Evolutionary conservation across 768 basidiomycete species (phyloP).

Genomic region (Rhodotorula babjevae): DNA sequence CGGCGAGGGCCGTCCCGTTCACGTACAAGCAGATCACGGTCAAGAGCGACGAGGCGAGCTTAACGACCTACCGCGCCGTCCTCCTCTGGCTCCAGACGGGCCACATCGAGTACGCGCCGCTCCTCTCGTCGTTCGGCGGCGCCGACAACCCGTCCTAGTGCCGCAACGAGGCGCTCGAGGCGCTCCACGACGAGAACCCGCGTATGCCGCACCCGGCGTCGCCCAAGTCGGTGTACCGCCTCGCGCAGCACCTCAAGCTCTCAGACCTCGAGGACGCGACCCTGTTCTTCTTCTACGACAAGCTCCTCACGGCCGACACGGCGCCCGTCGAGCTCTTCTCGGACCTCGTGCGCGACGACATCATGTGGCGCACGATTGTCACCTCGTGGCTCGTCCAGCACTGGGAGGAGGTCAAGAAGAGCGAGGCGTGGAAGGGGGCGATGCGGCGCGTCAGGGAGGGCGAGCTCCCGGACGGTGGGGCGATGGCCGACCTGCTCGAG

Average conservation of each 20-base stretch:
- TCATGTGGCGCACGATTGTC: not conserved
- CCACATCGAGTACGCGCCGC: constrained; percentile 5
- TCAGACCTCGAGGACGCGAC: not conserved
- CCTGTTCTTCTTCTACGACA: not conserved
- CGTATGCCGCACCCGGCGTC: not conserved
- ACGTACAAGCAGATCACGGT: not conserved
- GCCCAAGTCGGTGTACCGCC: constrained; percentile 12
- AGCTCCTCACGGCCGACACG: not conserved
- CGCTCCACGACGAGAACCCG: not conserved
- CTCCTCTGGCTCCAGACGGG: constrained; percentile 2
- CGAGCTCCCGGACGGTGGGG: not conserved
- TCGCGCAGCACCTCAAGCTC: constrained; percentile 12
- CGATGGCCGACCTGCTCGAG: not conserved
- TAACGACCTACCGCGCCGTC: constrained; percentile 15
- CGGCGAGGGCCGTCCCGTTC: too few species aligned
- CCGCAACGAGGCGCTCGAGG: not conserved
- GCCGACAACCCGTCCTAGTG: not conserved
- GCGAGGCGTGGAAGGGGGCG: too few species aligned
- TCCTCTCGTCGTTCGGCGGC: not conserved
- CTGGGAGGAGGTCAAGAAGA: not conserved
- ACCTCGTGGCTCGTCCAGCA: not conserved
- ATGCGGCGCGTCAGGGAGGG: not conserved
- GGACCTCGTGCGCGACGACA: not conserved
- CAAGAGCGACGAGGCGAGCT: not conserved
- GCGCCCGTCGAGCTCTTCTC: constrained; percentile 7